phyloP scores from a whole-genome alignment of 1,139 yeast genomes.

The Magnusiomyces tetraspermus region DNA sequence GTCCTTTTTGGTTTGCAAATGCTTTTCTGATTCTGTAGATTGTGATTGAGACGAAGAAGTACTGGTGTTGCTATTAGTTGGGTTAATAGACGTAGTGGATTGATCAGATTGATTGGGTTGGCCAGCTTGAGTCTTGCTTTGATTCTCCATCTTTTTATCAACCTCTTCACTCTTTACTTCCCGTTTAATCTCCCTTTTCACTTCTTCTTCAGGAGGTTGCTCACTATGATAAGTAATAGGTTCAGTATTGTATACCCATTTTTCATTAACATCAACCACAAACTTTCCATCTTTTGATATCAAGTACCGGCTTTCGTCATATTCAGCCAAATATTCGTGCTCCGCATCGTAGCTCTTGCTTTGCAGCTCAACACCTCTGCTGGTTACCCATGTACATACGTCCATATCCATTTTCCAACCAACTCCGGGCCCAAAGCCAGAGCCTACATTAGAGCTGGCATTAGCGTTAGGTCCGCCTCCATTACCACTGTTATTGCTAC shows the following conservation, averaged over 20 bases:
- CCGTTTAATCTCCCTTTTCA: neutral
- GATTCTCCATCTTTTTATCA: conserved; percentile 14
- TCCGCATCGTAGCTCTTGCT: neutral
- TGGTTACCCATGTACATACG: conserved; percentile 23
- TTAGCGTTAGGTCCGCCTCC: too few relatives aligned
- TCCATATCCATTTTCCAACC: conserved; percentile 25
- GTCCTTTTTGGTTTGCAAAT: neutral
- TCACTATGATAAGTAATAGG: conserved; percentile 2
- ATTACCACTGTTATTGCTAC: too few relatives aligned
- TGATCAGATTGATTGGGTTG: too few relatives aligned
- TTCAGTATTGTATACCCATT: conserved; percentile 28
- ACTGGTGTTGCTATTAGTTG: neutral
- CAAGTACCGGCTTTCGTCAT: neutral
- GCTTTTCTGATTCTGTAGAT: neutral
- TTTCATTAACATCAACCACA: conserved; percentile 23
- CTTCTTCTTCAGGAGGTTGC: neutral
- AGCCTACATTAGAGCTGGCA: too few relatives aligned
- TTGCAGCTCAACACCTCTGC: conserved; percentile 15
- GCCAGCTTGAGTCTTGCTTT: too few relatives aligned
- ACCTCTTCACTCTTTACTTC: too few relatives aligned
- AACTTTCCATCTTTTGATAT: conserved; percentile 7
- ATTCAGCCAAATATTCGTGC: neutral
- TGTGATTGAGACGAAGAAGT: neutral
- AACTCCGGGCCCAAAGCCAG: too few relatives aligned
- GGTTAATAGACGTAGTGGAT: neutral